These are phyloP conservation scores for Mortierella sp. DNA, from an alignment of 371 early-diverging fungal species.

Conservation along the genomic window DNA sequence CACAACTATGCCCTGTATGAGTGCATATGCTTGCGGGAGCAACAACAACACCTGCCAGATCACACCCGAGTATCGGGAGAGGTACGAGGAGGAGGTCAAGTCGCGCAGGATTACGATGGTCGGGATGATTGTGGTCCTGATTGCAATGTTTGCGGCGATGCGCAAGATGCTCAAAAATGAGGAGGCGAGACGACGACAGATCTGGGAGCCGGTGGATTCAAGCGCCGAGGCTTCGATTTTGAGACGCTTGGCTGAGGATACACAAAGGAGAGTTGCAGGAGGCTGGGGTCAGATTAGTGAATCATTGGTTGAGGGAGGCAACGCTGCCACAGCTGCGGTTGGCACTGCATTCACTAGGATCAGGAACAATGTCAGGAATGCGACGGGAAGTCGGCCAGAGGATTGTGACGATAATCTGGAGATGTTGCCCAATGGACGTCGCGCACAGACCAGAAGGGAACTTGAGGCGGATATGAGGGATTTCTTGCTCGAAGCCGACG, in stretches of 20 bases:
- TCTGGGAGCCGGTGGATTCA: conserved; percentile 58
- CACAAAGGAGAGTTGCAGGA: conserved; percentile 49
- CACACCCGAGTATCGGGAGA: conserved; percentile 32
- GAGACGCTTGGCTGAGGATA: conserved; percentile 51
- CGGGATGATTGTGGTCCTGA: conserved; percentile 52
- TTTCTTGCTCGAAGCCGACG: conserved; percentile 51
- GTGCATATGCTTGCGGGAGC: conserved; percentile 19
- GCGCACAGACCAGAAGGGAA: conserved; percentile 44
- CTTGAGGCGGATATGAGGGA: conserved; percentile 55
- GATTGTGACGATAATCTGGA: conserved; percentile 53
- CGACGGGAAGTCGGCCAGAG: conserved; percentile 31
- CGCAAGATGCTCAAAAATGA: conserved; percentile 57
- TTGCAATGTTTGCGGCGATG: conserved; percentile 56
- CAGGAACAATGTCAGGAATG: conserved; percentile 51
- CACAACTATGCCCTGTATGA: conserved; percentile 46
- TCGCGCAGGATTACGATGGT: conserved; percentile 52
- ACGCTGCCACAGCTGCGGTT: conserved; percentile 48
- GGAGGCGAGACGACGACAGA: conserved; percentile 50
- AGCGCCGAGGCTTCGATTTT: conserved; percentile 55
- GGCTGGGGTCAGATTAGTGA: conserved; percentile 57
- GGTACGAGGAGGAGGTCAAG: conserved; percentile 42
- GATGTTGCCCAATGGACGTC: conserved; percentile 54
- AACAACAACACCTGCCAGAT: conserved; percentile 51
- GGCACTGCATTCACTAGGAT: conserved; percentile 53
- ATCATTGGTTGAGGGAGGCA: conserved; percentile 49